Evolutionary conservation across 139 green algal genomes (phyloP).

Genomic region (Gonium pectorale): DNA sequence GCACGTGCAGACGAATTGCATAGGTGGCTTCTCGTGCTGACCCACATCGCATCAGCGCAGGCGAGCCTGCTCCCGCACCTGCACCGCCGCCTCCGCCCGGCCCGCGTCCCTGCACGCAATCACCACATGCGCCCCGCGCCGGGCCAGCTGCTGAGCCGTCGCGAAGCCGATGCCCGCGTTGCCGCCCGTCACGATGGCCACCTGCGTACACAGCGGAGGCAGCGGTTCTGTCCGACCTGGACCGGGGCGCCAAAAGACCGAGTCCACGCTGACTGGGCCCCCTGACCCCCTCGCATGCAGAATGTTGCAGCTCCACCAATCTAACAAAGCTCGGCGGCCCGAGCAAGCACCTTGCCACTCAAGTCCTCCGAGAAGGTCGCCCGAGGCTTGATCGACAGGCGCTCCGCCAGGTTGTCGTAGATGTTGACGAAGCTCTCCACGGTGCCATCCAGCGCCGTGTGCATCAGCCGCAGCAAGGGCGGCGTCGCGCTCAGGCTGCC

Average conservation of each 20-base stretch:
- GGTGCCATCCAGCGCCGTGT: slow-evolving; percentile 3
- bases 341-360: slow-evolving; percentile 2
- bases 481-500: too few relatives aligned
- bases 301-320: not conserved
- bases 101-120: slow-evolving; percentile 49
- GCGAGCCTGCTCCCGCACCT: slow-evolving; percentile 19
- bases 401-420: not conserved
- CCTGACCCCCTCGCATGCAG: too few relatives aligned
- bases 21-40: not conserved
- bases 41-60: too few relatives aligned
- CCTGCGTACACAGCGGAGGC: too few relatives aligned
- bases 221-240: too few relatives aligned
- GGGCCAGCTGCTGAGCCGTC: slow-evolving; percentile 53
- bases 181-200: slow-evolving; percentile 59
- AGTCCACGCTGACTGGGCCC: too few relatives aligned
- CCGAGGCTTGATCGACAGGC: not conserved
- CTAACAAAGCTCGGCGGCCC: too few relatives aligned
- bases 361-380: not conserved
- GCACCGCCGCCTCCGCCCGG: slow-evolving; percentile 13
- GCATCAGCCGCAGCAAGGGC: not conserved
- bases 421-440: slow-evolving; percentile 26
- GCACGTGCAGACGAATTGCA: not conserved
- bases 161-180: slow-evolving; percentile 65
- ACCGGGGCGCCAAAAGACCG: too few relatives aligned
- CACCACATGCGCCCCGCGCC: slow-evolving; percentile 55